Base-by-base conservation (phyloP, 495 filamentous ascomycete species). In the Parathielavia appendiculata region DNA sequence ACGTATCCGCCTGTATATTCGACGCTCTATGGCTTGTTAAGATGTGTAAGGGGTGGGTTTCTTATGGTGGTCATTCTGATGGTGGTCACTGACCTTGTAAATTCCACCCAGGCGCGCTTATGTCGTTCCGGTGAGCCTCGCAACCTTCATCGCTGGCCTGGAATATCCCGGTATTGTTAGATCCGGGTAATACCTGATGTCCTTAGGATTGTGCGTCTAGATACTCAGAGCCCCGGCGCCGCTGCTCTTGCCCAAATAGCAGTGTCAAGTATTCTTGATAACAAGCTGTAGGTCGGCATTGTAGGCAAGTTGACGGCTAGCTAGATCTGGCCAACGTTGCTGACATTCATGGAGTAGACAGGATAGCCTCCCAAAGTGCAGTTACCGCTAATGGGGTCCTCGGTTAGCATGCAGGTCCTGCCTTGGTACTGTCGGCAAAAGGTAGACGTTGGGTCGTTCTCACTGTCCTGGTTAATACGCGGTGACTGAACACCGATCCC, bases 231-330 rank as follows among this genome's bases (percentile, higher is more conserved):
- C 76, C 30, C 83, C 81, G 2, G 77, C 76, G 23, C 82, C 78
- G 34, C 17, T 51, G 17, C 17, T 22, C 49, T 51, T 51, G 16
- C 30, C 47, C 19, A 50, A n/a, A 32, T 35, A 50, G 13, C 5
- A 67, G 62, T 89, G 85, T 32, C 86, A 85, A 5, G 86, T 87
- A 58, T 84, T 88, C 75, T 86, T 86, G 52, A 88, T 75, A 0
- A 83, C 73, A 5, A 90, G 68, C 47, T 85, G 73, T 0, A 88
- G 58, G 26, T 80, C 78, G 20, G 72, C 70, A n/a, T 86, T 79
- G 41, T 78, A 73, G 2, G 85, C 85, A 71, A 86, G 63, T 82
- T 82, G 17, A 88, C 75, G 0, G 81, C 79, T 10, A 76, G 71
- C 58, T 81, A 79, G 30, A 87, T 71, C 51, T 89, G 76, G 48